phyloP scores from a whole-genome alignment of 176 grass and related monocot species.

The Oryza glaberrima region DNA sequence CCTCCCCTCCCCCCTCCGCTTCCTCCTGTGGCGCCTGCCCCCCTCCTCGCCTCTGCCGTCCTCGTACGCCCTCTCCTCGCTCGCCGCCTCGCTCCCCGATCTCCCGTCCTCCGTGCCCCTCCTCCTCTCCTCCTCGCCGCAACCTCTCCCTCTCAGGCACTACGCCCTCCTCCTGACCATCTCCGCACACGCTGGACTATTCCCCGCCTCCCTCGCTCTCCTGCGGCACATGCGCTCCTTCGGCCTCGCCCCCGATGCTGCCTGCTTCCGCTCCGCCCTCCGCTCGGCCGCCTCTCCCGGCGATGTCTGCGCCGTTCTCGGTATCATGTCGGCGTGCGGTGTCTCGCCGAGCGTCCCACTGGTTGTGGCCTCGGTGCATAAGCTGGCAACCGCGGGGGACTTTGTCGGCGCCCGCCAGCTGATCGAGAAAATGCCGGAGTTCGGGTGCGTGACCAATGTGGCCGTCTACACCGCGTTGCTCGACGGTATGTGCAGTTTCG shows the following conservation, averaged over 20 bases:
- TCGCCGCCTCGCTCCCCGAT: slow-evolving; percentile 50
- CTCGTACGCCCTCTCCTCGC: slow-evolving; percentile 51
- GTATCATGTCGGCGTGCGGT: slow-evolving; percentile 54
- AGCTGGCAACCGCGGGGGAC: slow-evolving; percentile 48
- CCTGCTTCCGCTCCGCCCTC: slow-evolving; percentile 62
- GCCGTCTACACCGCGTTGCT: too few species aligned
- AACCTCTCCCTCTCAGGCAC: slow-evolving; percentile 43
- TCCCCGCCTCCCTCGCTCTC: slow-evolving; percentile 48
- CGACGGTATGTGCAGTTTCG: slow-evolving; percentile 23
- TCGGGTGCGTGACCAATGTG: slow-evolving; percentile 66
- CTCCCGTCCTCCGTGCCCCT: slow-evolving; percentile 46
- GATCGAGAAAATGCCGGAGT: slow-evolving; percentile 60
- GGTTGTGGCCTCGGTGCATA: slow-evolving; percentile 65
- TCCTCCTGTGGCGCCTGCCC: slow-evolving; percentile 57
- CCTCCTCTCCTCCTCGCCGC: slow-evolving; percentile 50
- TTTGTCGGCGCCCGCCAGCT: slow-evolving; percentile 56
- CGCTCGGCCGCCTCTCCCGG: slow-evolving; percentile 22
- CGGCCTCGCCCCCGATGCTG: slow-evolving; percentile 44
- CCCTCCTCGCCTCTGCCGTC: slow-evolving; percentile 34
- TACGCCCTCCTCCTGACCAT: slow-evolving; percentile 55
- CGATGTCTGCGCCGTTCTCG: slow-evolving; percentile 49
- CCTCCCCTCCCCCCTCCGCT: slow-evolving; percentile 51
- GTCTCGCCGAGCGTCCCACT: slow-evolving; percentile 52
- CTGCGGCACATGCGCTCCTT: slow-evolving; percentile 55
- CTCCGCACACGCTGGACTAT: slow-evolving; percentile 41